These are phyloP conservation scores for Vaccinium macrocarpon DNA, from an alignment of 148 eudicot genomes.

Conservation along the genomic window DNA sequence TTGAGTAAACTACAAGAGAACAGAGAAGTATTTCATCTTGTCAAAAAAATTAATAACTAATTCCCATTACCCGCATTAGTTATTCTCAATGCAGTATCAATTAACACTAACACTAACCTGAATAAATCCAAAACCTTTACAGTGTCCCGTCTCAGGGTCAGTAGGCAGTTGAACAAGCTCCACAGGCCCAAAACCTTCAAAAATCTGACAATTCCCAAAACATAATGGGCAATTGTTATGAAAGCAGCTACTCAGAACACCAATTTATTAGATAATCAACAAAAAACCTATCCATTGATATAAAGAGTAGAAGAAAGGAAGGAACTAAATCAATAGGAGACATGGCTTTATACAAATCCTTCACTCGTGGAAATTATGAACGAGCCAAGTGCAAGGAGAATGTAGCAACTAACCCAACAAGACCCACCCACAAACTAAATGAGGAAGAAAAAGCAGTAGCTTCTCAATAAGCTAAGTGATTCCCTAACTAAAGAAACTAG, in stretches of 20 bases:
- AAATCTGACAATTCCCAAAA: conserved; percentile 28
- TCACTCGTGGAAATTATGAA: neutral
- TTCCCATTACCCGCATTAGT: neutral
- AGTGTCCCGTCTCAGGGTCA: conserved; percentile 91
- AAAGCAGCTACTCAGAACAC: neutral
- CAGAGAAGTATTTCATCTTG: neutral
- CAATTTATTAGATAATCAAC: neutral
- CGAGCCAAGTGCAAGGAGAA: neutral
- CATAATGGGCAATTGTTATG: neutral
- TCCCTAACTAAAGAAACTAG: neutral
- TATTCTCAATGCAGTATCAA: neutral
- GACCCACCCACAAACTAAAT: neutral
- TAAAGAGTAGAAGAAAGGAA: neutral
- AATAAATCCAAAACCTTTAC: conserved; percentile 98
- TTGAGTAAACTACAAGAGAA: conserved; percentile 64
- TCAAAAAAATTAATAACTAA: neutral
- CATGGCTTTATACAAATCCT: neutral
- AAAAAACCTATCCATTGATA: neutral
- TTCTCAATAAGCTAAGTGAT: neutral
- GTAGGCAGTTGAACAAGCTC: conserved; percentile 97
- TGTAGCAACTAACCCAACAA: neutral
- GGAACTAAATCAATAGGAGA: neutral
- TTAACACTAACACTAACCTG: conserved; percentile 27
- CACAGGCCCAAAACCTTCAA: conserved; percentile 95
- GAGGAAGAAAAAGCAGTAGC: neutral